phyloP scores from a whole-genome alignment of 2,329 filamentous ascomycete genomes.

The Cercospora sp. region DNA sequence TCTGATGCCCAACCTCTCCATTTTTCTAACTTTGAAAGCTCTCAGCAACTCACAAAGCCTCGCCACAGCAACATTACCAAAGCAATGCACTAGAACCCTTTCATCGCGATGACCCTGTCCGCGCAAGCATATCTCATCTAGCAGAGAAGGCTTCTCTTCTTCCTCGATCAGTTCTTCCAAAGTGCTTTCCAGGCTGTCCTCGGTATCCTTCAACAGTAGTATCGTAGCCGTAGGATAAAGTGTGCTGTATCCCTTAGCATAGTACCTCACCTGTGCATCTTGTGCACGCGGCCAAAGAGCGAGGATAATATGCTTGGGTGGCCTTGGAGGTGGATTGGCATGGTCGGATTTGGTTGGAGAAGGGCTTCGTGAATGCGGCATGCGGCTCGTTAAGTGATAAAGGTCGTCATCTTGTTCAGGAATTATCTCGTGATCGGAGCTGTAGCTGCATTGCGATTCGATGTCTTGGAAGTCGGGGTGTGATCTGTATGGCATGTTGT shows the following conservation, averaged over 20 bases:
- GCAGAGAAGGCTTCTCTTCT: slow-evolving; percentile 16
- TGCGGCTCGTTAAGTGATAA: background rate
- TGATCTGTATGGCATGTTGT: background rate
- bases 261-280: slow-evolving; percentile 31
- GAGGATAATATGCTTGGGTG: slow-evolving; percentile 31
- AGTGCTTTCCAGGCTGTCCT: slow-evolving; percentile 15
- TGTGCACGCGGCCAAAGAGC: slow-evolving; percentile 34
- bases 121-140: background rate
- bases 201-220: slow-evolving; percentile 24
- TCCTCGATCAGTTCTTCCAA: slow-evolving; percentile 20
- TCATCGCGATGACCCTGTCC: background rate
- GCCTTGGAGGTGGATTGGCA: background rate
- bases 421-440: background rate
- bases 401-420: background rate
- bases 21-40: slow-evolving; percentile 31
- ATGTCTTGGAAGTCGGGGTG: background rate
- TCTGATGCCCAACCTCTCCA: slow-evolving; percentile 22
- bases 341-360: background rate
- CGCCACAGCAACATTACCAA: slow-evolving; percentile 30
- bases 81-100: slow-evolving; percentile 31
- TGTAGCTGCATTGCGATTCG: slow-evolving; percentile 7
- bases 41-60: slow-evolving; percentile 30
- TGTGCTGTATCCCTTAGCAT: slow-evolving; percentile 30
- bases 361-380: slow-evolving; percentile 1
- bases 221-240: slow-evolving; percentile 33